Conservation (phyloP, 2,329 filamentous ascomycete species). For the Clarireedia homoeocarpa region DNA sequence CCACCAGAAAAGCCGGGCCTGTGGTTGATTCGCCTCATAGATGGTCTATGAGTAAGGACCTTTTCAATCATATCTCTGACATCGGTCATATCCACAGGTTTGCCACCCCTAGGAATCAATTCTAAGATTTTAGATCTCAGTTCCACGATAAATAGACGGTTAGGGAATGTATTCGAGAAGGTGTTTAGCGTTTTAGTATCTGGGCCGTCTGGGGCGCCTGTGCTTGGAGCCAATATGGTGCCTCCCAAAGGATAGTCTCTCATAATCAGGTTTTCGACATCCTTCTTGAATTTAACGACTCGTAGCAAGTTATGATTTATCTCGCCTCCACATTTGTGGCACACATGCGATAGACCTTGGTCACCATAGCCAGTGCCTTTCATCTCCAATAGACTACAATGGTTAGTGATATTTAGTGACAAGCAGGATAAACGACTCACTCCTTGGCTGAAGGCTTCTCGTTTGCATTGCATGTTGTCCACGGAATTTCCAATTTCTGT, state of each 20-base stretch:
- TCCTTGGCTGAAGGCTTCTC: constrained; percentile 31
- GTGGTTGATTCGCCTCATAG: constrained; percentile 36
- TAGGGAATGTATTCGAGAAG: constrained; percentile 44
- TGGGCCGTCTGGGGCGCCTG: constrained; percentile 40
- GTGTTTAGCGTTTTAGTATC: constrained; percentile 12
- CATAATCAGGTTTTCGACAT: constrained; percentile 42
- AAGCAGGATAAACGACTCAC: constrained; percentile 16
- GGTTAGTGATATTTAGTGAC: constrained; percentile 7
- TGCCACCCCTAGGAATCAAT: constrained; percentile 30
- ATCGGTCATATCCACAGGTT: constrained; percentile 39
- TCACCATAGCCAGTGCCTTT: constrained; percentile 54
- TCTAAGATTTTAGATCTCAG: constrained; percentile 37
- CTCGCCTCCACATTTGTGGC: constrained; percentile 40
- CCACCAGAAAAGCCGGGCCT: constrained; percentile 18
- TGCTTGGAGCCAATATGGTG: constrained; percentile 49
- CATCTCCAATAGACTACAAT: constrained; percentile 17
- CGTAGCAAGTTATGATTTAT: constrained; percentile 52
- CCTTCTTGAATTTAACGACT: constrained; percentile 52
- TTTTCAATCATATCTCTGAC: constrained; percentile 44
- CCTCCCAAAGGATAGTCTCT: constrained; percentile 54
- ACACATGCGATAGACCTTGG: constrained; percentile 42
- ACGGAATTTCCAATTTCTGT: constrained; percentile 39
- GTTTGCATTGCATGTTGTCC: constrained; percentile 46
- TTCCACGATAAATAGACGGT: constrained; percentile 43
- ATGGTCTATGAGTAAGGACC: constrained; percentile 32